Evolutionary conservation across 192 early-diverging fungal genomes (phyloP).

Genomic region (Coemansia sp.): DNA sequence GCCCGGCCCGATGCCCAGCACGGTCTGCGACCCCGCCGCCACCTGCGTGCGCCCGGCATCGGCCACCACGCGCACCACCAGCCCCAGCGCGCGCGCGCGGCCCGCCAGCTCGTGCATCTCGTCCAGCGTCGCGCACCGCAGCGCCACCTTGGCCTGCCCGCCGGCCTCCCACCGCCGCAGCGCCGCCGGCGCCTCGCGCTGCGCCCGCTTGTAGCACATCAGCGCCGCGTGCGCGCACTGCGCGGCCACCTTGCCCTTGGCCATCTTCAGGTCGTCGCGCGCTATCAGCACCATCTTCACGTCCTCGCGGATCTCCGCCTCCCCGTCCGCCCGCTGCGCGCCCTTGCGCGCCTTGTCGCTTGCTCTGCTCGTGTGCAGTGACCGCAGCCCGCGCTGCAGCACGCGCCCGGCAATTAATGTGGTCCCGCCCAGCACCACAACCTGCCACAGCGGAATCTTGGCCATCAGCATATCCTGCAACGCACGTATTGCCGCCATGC

Average conservation of each 20-base stretch:
- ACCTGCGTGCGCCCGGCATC: constrained; percentile 1
- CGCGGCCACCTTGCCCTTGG: constrained; percentile 83
- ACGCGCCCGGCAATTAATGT: constrained; percentile 7
- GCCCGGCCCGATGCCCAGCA: constrained; percentile 80
- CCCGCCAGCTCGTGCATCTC: constrained; percentile 52
- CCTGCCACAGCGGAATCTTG: constrained; percentile 47
- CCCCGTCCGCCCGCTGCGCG: neutral
- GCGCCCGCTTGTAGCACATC: constrained; percentile 60
- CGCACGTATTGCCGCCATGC: no score
- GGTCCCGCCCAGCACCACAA: constrained; percentile 17
- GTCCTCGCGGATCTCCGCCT: neutral
- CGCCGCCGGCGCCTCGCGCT: constrained; percentile 36
- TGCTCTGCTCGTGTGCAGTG: neutral
- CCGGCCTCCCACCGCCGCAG: constrained; percentile 59
- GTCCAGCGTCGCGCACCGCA: constrained; percentile 65
- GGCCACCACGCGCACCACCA: constrained; percentile 52
- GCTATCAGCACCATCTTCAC: constrained; percentile 64
- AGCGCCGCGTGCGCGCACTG: constrained; percentile 87
- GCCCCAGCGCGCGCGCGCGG: constrained; percentile 70
- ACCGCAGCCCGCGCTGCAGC: neutral
- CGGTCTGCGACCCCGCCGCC: constrained; percentile 43
- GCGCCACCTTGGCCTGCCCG: constrained; percentile 77
- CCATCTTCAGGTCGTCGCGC: constrained; percentile 79
- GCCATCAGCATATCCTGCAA: no score
- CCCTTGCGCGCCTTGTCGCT: neutral